phyloP scores from a whole-genome alignment of 2,329 filamentous ascomycete species.

The Periconia digitata region DNA sequence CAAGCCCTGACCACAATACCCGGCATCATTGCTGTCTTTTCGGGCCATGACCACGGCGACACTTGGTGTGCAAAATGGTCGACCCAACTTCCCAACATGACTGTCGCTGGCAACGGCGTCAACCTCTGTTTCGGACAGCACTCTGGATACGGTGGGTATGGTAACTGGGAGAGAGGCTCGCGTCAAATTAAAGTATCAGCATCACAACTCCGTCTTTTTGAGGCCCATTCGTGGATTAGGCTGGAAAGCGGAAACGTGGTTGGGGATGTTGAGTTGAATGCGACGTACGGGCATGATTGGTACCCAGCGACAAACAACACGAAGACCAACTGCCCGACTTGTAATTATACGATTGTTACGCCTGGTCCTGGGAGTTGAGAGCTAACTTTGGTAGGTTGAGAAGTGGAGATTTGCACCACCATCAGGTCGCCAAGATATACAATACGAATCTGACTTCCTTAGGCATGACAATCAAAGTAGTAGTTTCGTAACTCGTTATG shows the following conservation, averaged over 20 bases:
- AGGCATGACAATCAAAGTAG: too few relatives aligned
- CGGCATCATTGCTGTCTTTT: slow-evolving; percentile 52
- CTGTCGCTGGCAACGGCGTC: slow-evolving; percentile 44
- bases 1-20: slow-evolving; percentile 54
- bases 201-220: slow-evolving; percentile 37
- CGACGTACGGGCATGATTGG: slow-evolving; percentile 57
- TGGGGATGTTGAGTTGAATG: slow-evolving; percentile 56
- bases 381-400: not conserved
- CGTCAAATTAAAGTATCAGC: slow-evolving; percentile 55
- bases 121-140: slow-evolving; percentile 62
- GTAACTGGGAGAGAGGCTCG: slow-evolving; percentile 61
- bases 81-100: slow-evolving; percentile 23
- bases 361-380: not conserved
- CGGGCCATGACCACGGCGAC: slow-evolving; percentile 62
- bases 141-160: slow-evolving; percentile 69
- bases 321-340: slow-evolving; percentile 5
- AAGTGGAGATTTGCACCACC: not conserved
- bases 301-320: slow-evolving; percentile 44
- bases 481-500: too few relatives aligned
- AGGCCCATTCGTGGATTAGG: slow-evolving; percentile 60
- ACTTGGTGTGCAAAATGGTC: slow-evolving; percentile 41
- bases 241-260: slow-evolving; percentile 57
- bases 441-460: too few relatives aligned
- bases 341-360: slow-evolving; percentile 7
- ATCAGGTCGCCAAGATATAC: too few relatives aligned